Conservation (phyloP, 345 rosid genomes). For the Acer yangbiense region DNA sequence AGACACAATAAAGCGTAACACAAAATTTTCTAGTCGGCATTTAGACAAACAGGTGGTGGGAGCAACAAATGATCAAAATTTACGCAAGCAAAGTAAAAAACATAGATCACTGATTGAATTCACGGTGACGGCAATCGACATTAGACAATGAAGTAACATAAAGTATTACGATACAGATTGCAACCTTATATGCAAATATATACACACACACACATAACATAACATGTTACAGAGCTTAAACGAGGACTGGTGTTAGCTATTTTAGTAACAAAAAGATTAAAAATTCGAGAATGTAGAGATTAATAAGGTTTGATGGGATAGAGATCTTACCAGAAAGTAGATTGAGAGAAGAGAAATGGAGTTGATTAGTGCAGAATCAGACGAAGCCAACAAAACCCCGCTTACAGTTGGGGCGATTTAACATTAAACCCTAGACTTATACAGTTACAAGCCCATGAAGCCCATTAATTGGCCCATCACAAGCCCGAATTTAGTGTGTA, state of each 20-base stretch:
- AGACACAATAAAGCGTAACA: not conserved
- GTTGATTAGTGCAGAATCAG: too few relatives aligned
- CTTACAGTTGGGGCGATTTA: too few relatives aligned
- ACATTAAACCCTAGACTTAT: slow-evolving; percentile 2
- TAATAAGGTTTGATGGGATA: too few relatives aligned
- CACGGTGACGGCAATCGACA: not conserved
- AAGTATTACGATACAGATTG: not conserved
- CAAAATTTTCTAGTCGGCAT: not conserved
- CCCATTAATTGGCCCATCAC: too few relatives aligned
- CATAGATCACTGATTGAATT: not conserved
- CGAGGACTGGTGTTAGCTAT: not conserved
- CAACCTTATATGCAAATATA: not conserved
- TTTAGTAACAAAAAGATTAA: not conserved
- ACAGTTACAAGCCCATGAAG: not conserved
- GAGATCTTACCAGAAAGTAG: not conserved
- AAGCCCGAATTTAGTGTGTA: not conserved
- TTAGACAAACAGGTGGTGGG: not conserved
- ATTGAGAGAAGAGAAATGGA: not conserved
- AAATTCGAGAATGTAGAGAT: not conserved
- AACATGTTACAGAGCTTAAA: not conserved
- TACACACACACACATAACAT: not conserved
- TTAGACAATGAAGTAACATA: not conserved
- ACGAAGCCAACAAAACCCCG: not conserved
- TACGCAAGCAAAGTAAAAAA: not conserved
- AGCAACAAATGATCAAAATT: not conserved